phyloP scores from a whole-genome alignment of 352 stramenopile species.

The Thraustochytrium striatum region DNA sequence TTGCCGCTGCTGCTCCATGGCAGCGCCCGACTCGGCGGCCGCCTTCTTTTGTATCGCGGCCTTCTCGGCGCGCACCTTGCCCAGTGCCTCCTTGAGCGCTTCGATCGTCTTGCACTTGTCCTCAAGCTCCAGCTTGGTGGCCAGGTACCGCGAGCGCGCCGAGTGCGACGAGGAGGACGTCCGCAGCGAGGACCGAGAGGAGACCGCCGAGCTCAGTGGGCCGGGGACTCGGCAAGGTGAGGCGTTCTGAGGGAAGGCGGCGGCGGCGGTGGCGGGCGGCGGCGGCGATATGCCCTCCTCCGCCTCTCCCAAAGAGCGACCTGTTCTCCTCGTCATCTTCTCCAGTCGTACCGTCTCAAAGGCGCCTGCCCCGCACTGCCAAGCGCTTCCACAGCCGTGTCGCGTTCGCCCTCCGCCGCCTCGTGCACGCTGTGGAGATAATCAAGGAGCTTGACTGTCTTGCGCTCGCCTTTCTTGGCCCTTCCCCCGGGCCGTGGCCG shows the following conservation, averaged over 20 bases:
- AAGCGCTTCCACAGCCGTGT: too few relatives aligned
- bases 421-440: constrained; percentile 4
- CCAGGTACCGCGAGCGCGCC: neutral
- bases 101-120: constrained; percentile 49
- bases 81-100: constrained; percentile 23
- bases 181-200: neutral
- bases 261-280: neutral
- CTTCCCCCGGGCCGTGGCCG: too few relatives aligned
- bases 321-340: constrained; percentile 25
- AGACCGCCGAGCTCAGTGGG: too few relatives aligned
- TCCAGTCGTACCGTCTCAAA: too few relatives aligned
- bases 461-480: too few relatives aligned
- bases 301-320: neutral
- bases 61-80: constrained; percentile 2
- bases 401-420: neutral
- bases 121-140: constrained; percentile 40
- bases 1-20: constrained; percentile 21
- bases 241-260: neutral
- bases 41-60: neutral
- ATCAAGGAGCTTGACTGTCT: neutral
- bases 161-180: neutral
- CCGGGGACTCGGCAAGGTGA: neutral
- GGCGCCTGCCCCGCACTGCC: too few relatives aligned
- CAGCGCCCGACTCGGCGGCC: neutral
- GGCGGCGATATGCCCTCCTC: neutral